These are phyloP conservation scores for Cercospora sojina DNA, from an alignment of 2,329 filamentous ascomycete species.

Conservation along the genomic window DNA sequence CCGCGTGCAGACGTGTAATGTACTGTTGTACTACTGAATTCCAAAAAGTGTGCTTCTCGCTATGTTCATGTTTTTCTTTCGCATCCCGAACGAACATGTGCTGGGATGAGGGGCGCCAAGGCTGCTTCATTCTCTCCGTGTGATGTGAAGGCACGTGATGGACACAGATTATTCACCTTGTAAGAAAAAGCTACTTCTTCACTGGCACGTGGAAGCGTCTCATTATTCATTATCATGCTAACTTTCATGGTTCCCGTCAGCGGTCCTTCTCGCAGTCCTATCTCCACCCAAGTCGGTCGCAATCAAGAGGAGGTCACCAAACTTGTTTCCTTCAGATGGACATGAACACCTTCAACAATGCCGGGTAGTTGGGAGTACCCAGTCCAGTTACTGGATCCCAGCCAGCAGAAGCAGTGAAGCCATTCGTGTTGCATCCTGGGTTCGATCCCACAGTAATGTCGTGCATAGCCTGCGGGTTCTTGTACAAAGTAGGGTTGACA, in stretches of 20 bases:
- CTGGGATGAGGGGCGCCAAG: conserved; percentile 1
- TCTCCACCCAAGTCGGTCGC: background rate
- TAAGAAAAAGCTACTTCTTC: background rate
- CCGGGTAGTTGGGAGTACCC: conserved; percentile 27
- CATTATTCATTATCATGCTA: conserved; percentile 6
- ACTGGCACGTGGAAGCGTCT: background rate
- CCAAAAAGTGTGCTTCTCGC: too few species aligned
- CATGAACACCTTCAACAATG: conserved; percentile 26
- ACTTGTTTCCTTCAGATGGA: background rate
- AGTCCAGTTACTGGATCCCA: conserved; percentile 36
- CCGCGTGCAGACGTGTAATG: too few species aligned
- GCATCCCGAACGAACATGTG: background rate
- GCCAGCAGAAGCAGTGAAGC: conserved; percentile 29
- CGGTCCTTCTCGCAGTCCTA: background rate
- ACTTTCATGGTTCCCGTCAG: background rate
- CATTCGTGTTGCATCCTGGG: conserved; percentile 36
- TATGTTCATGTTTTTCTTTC: too few species aligned
- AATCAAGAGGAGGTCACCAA: background rate
- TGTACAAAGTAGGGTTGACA: conserved; percentile 41
- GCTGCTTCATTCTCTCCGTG: background rate
- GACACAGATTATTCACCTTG: background rate
- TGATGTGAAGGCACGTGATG: conserved; percentile 2
- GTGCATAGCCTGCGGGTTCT: conserved; percentile 39
- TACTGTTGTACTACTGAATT: too few species aligned
- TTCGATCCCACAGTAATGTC: conserved; percentile 41